Percentiles rank a stretch among this genome's conserved stretches.
Evolutionary conservation across 441 rosid species (phyloP).

Genomic region (Lepidium campestre): DNA sequence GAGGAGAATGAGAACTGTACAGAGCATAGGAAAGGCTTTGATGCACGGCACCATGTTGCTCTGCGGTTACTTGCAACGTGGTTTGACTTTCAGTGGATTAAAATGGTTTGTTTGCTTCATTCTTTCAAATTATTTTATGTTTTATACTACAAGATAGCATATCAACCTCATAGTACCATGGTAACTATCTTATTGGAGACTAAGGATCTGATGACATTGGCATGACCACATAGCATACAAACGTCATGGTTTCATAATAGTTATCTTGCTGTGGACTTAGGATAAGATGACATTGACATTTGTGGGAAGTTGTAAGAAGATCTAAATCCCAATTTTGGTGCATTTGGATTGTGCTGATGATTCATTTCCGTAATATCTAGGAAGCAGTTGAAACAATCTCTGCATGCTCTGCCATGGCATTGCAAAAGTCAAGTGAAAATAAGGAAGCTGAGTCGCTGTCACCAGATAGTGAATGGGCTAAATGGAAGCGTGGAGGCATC

Average conservation of each 20-base stretch:
- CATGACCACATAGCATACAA: background rate
- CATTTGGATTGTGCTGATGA: background rate
- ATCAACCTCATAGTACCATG: background rate
- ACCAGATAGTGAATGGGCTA: conserved; percentile 45
- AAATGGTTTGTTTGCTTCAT: conserved; percentile 55
- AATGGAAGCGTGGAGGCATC: conserved; percentile 93
- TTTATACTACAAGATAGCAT: background rate
- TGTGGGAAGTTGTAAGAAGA: background rate
- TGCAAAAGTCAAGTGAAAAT: conserved; percentile 43
- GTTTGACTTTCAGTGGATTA: conserved; percentile 70
- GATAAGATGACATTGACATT: background rate
- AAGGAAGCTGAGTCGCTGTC: conserved; percentile 44
- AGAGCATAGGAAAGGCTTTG: conserved; percentile 66
- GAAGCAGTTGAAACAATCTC: conserved; percentile 84
- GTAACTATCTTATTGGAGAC: background rate
- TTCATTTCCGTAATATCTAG: conserved; percentile 28
- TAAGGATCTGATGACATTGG: background rate
- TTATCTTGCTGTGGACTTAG: background rate
- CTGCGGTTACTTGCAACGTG: conserved; percentile 75
- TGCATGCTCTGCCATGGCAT: conserved; percentile 80
- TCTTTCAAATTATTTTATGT: background rate
- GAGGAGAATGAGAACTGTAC: conserved; percentile 40
- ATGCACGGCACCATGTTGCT: conserved; percentile 89
- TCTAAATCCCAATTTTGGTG: background rate
- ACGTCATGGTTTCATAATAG: background rate